Evolutionary conservation across 306 rosid genomes (phyloP), one percentile per base, ranked within the genome.

Genomic region (Macrotyloma uniflorum): DNA sequence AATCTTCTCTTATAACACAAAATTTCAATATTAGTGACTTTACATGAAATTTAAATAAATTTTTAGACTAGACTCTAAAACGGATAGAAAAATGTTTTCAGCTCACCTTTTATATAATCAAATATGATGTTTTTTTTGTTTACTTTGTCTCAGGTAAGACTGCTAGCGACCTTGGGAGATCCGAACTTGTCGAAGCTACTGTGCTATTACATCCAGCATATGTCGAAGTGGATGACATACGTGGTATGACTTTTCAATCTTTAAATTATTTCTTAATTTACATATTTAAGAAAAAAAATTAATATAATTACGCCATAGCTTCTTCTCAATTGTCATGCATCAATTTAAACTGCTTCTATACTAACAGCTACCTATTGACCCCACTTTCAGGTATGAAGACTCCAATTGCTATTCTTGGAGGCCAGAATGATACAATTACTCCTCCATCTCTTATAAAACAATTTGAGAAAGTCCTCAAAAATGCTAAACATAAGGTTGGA

Each of bases 321-420:
- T 30, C 4, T 30, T 2, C 3, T 30, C 4, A 30, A 30, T 30
- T 30, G 33, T 26, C 2, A 26, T 26, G 28, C 28, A 26, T 26
- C 28, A 26, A 26, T 3, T 1, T 26, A 26, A 26, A 26, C 72
- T 80, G 46, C 55, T 57, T 7, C 3, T n/a, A 14, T 38, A 75
- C 72, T 47, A 54, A 40, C 1, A 20, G 8, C 75, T 68, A 23
- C 20, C 65, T 13, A 8, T 62, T 67, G 75, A 43, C 53, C 40
- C 68, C 22, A n/a, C 18, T 77, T 86, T 77, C 89, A 91, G 94
- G 19, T 57, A 84, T 85, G 42, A 75, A 85, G 80, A 46, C 59
- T 88, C 96, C 86, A 23, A 81, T 82, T 81, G 71, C 88, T 2
- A 19, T 93, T 8, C 87, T 91, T 66, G 96, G 93, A 71, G 94